Conservation (phyloP, 768 basidiomycete species). For the Macrolepiota dolichaula region DNA sequence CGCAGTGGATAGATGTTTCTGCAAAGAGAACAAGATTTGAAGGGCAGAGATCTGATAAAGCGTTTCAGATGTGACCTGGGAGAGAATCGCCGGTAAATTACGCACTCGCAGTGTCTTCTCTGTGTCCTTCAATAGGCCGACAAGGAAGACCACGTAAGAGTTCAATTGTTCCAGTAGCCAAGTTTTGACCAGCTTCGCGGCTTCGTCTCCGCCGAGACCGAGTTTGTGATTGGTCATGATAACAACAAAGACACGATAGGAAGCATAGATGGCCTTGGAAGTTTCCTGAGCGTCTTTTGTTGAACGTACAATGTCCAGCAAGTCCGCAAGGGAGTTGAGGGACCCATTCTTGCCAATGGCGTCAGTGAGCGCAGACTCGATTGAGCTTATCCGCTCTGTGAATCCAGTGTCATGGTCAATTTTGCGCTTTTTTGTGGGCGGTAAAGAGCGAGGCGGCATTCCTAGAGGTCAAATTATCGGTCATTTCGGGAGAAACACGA, state of each 20-base stretch:
- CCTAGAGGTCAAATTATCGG: not conserved
- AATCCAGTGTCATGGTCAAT: conserved; percentile 27
- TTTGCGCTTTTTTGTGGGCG: conserved; percentile 51
- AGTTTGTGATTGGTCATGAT: conserved; percentile 61
- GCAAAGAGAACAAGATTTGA: conserved; percentile 72
- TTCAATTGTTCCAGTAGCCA: conserved; percentile 83
- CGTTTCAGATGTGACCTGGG: not conserved
- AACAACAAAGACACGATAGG: conserved; percentile 74
- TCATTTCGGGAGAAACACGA: not conserved
- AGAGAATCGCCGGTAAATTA: conserved; percentile 1
- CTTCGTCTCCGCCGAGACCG: conserved; percentile 44
- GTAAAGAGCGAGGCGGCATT: conserved; percentile 38
- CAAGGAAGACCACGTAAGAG: conserved; percentile 65
- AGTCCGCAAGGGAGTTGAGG: conserved; percentile 75
- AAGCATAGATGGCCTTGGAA: conserved; percentile 75
- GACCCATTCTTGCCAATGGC: conserved; percentile 56
- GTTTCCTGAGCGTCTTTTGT: conserved; percentile 51
- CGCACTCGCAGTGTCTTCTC: conserved; percentile 74
- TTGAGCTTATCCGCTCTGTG: conserved; percentile 30
- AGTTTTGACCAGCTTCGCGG: conserved; percentile 60
- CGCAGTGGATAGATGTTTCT: conserved; percentile 74
- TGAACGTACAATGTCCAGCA: conserved; percentile 54
- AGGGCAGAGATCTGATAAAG: conserved; percentile 58
- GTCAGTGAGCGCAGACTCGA: conserved; percentile 54
- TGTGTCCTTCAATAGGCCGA: conserved; percentile 69